Evolutionary conservation across 2,329 filamentous ascomycete species (phyloP), one percentile per base, ranked within the genome.

Genomic region (Pestalotiopsis sp.): DNA sequence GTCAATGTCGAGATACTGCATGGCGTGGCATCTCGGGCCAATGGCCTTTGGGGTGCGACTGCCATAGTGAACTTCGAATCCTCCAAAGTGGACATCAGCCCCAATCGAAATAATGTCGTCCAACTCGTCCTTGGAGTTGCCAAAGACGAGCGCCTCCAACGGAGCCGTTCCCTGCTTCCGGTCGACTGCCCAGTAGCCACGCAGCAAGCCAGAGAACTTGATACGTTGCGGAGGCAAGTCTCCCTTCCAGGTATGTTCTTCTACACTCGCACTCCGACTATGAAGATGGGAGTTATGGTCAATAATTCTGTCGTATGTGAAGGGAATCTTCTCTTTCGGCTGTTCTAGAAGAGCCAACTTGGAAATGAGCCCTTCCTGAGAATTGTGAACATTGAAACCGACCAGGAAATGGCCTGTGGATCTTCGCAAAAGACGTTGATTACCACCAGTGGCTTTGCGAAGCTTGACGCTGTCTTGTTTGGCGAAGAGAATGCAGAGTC

Each of bases 41-140:
- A 39, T 41, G 3, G 36, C 11, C 13, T 31, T 25, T 20, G 59
- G n/a, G 27, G 17, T 3, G 5, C 59, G 59, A 5, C 11, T 62
- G n/a, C 23, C 59, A 39, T 62, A 62, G n/a, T 41, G 59, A 39
- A 62, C 36, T 36, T 62, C 59, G 59, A 62, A 62, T 13, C 59
- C 12, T 39, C 36, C 59, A 38, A 62, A 41, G n/a, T 62, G 59
- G 23, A 41, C 59, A 39, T 62, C 59, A 5, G 59, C 59, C 12
- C 59, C 17, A 39, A 62, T 62, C 7, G 36, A 36, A 11, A 12
- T 25, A 2, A 41, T 62, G 4, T 62, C 59, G 5, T 6, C 25
- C n/a, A 62, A 36, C 27, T 62, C 59, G 14, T 36, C 27, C 12
- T 62, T 36, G 11, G 14, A 41, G 27, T 62, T 31, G 27, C 59